Percentiles rank a stretch among this genome's conserved stretches.
Evolutionary conservation across 768 basidiomycete genomes (phyloP).

Genomic region (Suillus plorans): DNA sequence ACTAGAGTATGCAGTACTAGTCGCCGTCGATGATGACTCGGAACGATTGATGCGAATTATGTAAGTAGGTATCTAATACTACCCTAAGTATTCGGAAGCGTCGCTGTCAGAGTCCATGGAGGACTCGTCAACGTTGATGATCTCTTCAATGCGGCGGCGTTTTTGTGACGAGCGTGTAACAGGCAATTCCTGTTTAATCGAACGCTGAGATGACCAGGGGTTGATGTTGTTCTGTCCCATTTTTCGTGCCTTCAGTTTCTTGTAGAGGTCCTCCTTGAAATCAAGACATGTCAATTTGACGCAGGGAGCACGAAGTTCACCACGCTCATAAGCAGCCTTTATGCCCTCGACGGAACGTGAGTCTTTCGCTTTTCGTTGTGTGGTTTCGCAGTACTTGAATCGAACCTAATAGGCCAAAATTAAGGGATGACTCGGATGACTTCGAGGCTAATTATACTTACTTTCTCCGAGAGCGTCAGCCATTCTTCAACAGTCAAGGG

Average conservation of each 20-base stretch:
- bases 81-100: not conserved
- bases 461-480: slow-evolving; percentile 39
- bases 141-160: not conserved
- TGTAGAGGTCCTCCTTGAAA: slow-evolving; percentile 43
- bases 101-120: not conserved
- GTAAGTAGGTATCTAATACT: not conserved
- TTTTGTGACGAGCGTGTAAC: not conserved
- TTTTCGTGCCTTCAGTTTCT: slow-evolving; percentile 10
- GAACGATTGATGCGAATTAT: not conserved
- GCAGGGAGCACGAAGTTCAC: slow-evolving; percentile 46
- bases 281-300: slow-evolving; percentile 45
- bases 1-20: not conserved
- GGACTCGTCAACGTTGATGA: not conserved
- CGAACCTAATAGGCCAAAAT: not conserved
- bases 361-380: slow-evolving; percentile 40
- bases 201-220: not conserved
- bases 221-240: not conserved
- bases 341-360: slow-evolving; percentile 34
- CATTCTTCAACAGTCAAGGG: slow-evolving; percentile 48
- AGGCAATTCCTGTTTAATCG: not conserved
- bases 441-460: slow-evolving; percentile 25
- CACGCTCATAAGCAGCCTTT: slow-evolving; percentile 43
- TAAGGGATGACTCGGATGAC: slow-evolving; percentile 7
- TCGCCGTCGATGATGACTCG: not conserved
- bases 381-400: slow-evolving; percentile 36